A percentile compares a stretch with the other conserved stretches of the same genome.
Evolutionary conservation across 129 eudicot species (phyloP).

Genomic region (Flaveria trinervia): DNA sequence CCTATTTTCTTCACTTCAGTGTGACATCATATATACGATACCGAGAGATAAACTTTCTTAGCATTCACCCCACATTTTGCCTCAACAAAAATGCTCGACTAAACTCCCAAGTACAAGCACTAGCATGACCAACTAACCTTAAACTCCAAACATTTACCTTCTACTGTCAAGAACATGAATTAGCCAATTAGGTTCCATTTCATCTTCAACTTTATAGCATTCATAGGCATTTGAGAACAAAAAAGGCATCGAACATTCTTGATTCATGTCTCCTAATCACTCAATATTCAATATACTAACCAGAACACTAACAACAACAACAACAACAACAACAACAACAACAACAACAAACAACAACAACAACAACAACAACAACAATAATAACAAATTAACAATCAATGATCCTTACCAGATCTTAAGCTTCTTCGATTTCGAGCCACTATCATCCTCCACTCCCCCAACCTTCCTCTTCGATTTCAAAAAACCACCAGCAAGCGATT

Average conservation of each 20-base stretch:
- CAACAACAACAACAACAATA: neutral
- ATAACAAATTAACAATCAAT: neutral
- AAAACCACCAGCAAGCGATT: slow-evolving; percentile 51
- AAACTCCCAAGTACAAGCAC: neutral
- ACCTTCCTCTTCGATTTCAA: slow-evolving; percentile 60
- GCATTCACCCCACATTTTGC: neutral
- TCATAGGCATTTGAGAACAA: neutral
- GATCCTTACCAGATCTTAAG: slow-evolving; percentile 71
- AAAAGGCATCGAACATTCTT: too few relatives aligned
- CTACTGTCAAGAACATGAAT: neutral
- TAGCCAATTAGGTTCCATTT: neutral
- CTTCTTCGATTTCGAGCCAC: slow-evolving; percentile 46
- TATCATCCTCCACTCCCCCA: slow-evolving; percentile 25
- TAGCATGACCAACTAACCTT: slow-evolving; percentile 1
- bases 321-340: neutral
- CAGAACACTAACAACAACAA: neutral
- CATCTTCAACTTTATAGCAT: neutral
- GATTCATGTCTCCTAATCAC: neutral
- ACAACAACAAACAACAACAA: neutral
- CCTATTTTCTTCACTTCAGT: too few relatives aligned
- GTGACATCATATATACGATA: neutral
- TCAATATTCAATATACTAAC: neutral
- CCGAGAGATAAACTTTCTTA: neutral
- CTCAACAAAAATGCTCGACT: neutral
- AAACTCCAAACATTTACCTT: neutral